phyloP scores from a whole-genome alignment of 169 alveolate genomes.

The Cryptosporidium xiaoi region DNA sequence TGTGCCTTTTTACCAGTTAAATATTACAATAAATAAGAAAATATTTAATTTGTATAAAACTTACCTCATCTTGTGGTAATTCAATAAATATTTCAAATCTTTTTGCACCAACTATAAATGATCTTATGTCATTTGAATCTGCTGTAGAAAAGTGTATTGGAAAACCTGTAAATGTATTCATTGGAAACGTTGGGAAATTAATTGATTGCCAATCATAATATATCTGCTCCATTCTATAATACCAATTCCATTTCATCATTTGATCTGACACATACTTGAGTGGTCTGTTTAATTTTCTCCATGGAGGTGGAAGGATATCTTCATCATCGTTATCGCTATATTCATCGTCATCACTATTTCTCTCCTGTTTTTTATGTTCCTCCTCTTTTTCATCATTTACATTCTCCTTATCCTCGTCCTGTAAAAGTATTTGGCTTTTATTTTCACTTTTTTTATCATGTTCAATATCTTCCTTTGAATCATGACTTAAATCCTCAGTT shows the following conservation, averaged over 20 bases:
- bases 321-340: constrained; percentile 68
- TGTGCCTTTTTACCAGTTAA: constrained; percentile 28
- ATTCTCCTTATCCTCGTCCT: background rate
- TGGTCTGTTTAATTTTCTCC: constrained; percentile 81
- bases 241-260: constrained; percentile 86
- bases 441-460: constrained; percentile 34
- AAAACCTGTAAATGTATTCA: constrained; percentile 87
- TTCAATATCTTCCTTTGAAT: constrained; percentile 44
- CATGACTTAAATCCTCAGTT: constrained; percentile 15
- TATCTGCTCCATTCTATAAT: constrained; percentile 84
- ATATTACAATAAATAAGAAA: background rate
- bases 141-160: constrained; percentile 87
- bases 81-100: constrained; percentile 83
- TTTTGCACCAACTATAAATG: constrained; percentile 79
- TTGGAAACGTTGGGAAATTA: constrained; percentile 85
- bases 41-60: constrained; percentile 1
- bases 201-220: constrained; percentile 84
- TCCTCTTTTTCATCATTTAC: background rate
- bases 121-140: constrained; percentile 84
- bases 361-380: constrained; percentile 47
- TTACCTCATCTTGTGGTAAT: constrained; percentile 82
- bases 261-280: constrained; percentile 80
- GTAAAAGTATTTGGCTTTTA: too few relatives aligned
- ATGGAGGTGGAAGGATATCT: constrained; percentile 76
- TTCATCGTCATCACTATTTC: constrained; percentile 66